Evolutionary conservation across 2,329 filamentous ascomycete species (phyloP).

Genomic region (Penicillium brevicompactum): DNA sequence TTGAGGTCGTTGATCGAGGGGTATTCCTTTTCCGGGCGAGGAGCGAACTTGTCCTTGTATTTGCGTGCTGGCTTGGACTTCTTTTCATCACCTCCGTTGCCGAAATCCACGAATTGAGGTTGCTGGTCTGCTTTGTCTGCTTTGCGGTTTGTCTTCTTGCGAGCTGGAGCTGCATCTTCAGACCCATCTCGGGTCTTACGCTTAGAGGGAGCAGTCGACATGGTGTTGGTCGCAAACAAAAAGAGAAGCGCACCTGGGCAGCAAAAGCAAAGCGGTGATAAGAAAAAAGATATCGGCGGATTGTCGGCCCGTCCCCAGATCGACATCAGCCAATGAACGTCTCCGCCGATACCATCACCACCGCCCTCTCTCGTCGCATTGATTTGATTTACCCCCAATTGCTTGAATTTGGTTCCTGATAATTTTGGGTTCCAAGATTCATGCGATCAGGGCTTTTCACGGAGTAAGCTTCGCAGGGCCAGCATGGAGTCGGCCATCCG

Average conservation of each 20-base stretch:
- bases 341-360: slow-evolving; percentile 4
- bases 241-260: slow-evolving; percentile 7
- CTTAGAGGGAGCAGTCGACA: slow-evolving; percentile 27
- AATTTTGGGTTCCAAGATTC: not conserved
- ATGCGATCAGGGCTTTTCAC: not conserved
- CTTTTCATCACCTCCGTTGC: slow-evolving; percentile 8
- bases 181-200: slow-evolving; percentile 32
- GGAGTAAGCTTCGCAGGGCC: slow-evolving; percentile 4
- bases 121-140: slow-evolving; percentile 13
- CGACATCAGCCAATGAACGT: slow-evolving; percentile 29
- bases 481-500: slow-evolving; percentile 56
- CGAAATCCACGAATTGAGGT: slow-evolving; percentile 11
- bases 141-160: slow-evolving; percentile 29
- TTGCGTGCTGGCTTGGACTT: slow-evolving; percentile 14
- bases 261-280: slow-evolving; percentile 2
- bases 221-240: slow-evolving; percentile 8
- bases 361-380: slow-evolving; percentile 9
- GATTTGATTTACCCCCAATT: slow-evolving; percentile 9
- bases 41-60: slow-evolving; percentile 24
- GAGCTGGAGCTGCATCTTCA: slow-evolving; percentile 25
- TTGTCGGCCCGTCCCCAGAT: slow-evolving; percentile 36
- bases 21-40: slow-evolving; percentile 30
- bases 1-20: slow-evolving; percentile 55
- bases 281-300: slow-evolving; percentile 29
- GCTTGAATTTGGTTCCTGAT: not conserved